A percentile compares a stretch with the other conserved stretches of the same genome.
Evolutionary conservation across 2,329 filamentous ascomycete genomes (phyloP).

Genomic region (Cadophora luteo-olivacea): DNA sequence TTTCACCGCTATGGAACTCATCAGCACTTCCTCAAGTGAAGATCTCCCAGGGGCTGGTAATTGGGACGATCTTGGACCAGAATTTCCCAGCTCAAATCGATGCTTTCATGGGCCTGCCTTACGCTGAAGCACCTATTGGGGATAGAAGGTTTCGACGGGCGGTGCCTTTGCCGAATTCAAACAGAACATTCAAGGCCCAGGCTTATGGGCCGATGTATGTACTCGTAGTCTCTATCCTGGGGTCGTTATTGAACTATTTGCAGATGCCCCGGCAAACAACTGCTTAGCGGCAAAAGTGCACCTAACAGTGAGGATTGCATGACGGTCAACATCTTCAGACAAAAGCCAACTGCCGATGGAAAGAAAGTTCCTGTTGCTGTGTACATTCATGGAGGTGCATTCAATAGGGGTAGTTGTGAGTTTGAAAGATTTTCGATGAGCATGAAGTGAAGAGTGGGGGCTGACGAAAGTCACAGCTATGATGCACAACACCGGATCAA

Average conservation of each 20-base stretch:
- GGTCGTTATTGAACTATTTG: constrained; percentile 6
- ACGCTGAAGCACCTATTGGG: constrained; percentile 53
- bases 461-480: constrained; percentile 44
- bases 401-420: constrained; percentile 50
- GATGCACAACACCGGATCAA: constrained; percentile 66
- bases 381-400: constrained; percentile 68
- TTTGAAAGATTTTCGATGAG: constrained; percentile 53
- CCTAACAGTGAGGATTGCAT: constrained; percentile 55
- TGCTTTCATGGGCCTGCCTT: constrained; percentile 55
- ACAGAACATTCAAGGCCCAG: constrained; percentile 44
- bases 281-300: constrained; percentile 36
- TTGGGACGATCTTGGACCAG: constrained; percentile 41
- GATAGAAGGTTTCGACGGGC: constrained; percentile 51
- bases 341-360: constrained; percentile 38
- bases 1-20: constrained; percentile 1
- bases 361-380: constrained; percentile 55
- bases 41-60: constrained; percentile 41
- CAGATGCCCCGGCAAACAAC: constrained; percentile 48
- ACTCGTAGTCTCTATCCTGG: neutral
- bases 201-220: constrained; percentile 46
- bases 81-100: constrained; percentile 45
- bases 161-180: constrained; percentile 38
- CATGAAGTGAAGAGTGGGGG: constrained; percentile 49
- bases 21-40: constrained; percentile 26
- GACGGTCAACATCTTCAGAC: constrained; percentile 55